Conservation (phyloP, 805 yeast species). For the Torulaspora delbrueckii region DNA sequence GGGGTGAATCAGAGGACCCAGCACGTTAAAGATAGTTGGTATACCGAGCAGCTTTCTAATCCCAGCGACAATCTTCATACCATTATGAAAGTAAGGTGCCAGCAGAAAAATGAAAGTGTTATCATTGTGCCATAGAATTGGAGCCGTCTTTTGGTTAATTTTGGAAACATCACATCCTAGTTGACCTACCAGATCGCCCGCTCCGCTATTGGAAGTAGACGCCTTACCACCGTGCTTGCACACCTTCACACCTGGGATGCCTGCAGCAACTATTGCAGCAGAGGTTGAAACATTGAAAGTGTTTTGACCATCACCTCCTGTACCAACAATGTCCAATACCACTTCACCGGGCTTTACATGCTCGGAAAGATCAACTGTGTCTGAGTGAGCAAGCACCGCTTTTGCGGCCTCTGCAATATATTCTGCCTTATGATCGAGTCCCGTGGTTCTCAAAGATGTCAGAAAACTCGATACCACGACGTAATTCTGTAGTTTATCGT, state of each 20-base stretch:
- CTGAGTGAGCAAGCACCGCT: constrained; percentile 64
- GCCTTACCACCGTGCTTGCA: constrained; percentile 99
- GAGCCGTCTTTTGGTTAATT: constrained; percentile 59
- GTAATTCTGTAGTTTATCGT: constrained; percentile 23
- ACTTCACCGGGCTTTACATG: constrained; percentile 1
- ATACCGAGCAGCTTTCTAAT: constrained; percentile 76
- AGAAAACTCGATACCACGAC: constrained; percentile 75
- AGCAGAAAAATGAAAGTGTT: constrained; percentile 62
- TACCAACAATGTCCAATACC: constrained; percentile 80
- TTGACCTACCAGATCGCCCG: constrained; percentile 78
- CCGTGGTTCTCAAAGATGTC: constrained; percentile 66
- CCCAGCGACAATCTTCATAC: constrained; percentile 77
- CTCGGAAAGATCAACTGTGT: constrained; percentile 40
- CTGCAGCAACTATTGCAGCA: constrained; percentile 90
- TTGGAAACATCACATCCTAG: constrained; percentile 80
- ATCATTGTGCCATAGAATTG: constrained; percentile 44
- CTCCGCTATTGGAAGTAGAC: constrained; percentile 85
- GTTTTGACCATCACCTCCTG: constrained; percentile 98
- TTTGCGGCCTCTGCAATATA: constrained; percentile 82
- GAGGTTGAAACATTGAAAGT: constrained; percentile 96
- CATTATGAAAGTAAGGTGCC: constrained; percentile 93
- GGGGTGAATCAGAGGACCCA: constrained; percentile 94
- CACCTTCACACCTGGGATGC: constrained; percentile 63
- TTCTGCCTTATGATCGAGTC: constrained; percentile 75
- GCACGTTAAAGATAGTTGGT: constrained; percentile 88